phyloP scores from a whole-genome alignment of 2,329 filamentous ascomycete genomes.

The Colletotrichum filicis region DNA sequence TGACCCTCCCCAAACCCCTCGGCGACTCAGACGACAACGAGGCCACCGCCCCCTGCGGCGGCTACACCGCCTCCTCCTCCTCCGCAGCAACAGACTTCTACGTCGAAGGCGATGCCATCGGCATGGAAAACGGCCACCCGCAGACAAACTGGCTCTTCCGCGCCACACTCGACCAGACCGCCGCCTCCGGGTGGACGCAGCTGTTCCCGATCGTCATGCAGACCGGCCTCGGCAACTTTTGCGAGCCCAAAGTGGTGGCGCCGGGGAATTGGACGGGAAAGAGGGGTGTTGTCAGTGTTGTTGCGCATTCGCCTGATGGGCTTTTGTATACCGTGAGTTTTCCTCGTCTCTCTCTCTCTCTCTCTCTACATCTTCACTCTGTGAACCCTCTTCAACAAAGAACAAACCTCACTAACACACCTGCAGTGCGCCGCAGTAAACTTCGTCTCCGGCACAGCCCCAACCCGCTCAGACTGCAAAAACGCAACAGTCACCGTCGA shows the following conservation, averaged over 20 bases:
- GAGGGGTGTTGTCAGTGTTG: conserved; percentile 65
- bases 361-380: too few species aligned
- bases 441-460: conserved; percentile 59
- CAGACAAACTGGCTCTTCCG: conserved; percentile 68
- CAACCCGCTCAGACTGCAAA: conserved; percentile 46
- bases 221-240: conserved; percentile 65
- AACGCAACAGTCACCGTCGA: conserved; percentile 44
- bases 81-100: conserved; percentile 61
- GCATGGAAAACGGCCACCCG: conserved; percentile 59
- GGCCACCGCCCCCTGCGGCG: conserved; percentile 63
- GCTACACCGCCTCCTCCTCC: conserved; percentile 57
- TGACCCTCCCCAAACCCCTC: conserved; percentile 58
- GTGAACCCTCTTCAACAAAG: background rate
- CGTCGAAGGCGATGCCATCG: conserved; percentile 65
- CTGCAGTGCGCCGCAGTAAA: conserved; percentile 64
- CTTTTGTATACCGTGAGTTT: conserved; percentile 64
- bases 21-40: conserved; percentile 59
- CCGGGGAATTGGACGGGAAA: conserved; percentile 61
- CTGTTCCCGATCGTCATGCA: conserved; percentile 65
- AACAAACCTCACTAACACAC: conserved; percentile 9
- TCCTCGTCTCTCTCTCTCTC: background rate
- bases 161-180: conserved; percentile 62
- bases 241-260: conserved; percentile 59
- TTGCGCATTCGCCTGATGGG: conserved; percentile 65
- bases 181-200: conserved; percentile 63